These are phyloP conservation scores for Musa acuminata DNA, from an alignment of 176 grass and related monocot genomes.

Conservation along the genomic window DNA sequence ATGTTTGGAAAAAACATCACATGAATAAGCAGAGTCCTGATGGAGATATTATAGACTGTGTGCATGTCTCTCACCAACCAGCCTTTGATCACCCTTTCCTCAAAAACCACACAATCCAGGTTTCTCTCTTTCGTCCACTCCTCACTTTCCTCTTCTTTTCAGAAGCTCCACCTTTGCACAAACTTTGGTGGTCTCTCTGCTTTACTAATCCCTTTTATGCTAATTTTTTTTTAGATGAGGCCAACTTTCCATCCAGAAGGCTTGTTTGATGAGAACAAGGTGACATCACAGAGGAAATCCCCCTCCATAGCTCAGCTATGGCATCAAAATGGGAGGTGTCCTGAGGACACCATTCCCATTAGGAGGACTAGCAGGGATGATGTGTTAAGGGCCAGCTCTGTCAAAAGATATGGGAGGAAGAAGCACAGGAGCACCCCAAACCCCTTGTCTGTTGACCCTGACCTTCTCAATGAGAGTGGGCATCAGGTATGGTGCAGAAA, in stretches of 20 bases:
- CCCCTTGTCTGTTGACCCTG: background rate
- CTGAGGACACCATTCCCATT: conserved; percentile 1
- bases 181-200: background rate
- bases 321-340: background rate
- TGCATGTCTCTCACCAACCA: conserved; percentile 83
- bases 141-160: background rate
- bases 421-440: background rate
- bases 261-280: background rate
- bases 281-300: background rate
- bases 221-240: background rate
- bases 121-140: conserved; percentile 9
- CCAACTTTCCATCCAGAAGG: background rate
- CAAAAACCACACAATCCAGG: conserved; percentile 88
- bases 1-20: background rate
- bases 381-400: conserved; percentile 4
- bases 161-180: background rate
- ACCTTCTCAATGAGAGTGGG: conserved; percentile 4
- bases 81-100: conserved; percentile 93
- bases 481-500: background rate
- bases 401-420: conserved; percentile 1
- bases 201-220: background rate
- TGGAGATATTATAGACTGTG: conserved; percentile 88
- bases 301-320: background rate
- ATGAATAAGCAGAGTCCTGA: background rate
- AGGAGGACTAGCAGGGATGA: background rate